Base-by-base conservation (phyloP, 306 rosid genomes). In the Ammopiptanthus mongolicus region DNA sequence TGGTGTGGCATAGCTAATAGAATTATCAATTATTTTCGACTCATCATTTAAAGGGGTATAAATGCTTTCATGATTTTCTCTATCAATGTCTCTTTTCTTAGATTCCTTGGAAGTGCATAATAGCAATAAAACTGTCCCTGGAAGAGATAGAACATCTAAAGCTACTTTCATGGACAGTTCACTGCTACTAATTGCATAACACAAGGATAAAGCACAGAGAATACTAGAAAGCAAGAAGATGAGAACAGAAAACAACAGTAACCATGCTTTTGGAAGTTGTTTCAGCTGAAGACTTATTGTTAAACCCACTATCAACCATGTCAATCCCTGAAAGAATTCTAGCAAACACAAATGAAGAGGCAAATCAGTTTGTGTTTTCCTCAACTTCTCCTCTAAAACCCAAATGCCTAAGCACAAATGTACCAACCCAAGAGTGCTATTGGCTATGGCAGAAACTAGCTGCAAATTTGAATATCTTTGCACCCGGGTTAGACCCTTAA, bases 361-460 rank as follows among this genome's bases (percentile, higher is more conserved):
- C 53, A 86, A 59, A 73, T 74, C 81, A 1, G 82, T 57, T 10
- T 76, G 51, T 8, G 28, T 42, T 78, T 9, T 69, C 82, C 78
- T 80, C 80, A 82, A 42, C 28, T 75, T 77, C 86, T 89, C 86
- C 75, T 79, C 95, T 42, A 89, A 52, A 60, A 31, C 19, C 85
- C 87, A 84, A 71, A 79, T 51, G 23, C 87, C 90, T 51, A 72
- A 65, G 71, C 80, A 69, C 80, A 84, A 55, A 80, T 82, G 81
- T 12, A 47, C 47, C 8, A 81, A 8, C 46, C 88, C 96, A 57
- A 88, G 71, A 75, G 78, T 76, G 23, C 84, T 82, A 80, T 90
- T 86, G 44, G 72, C 73, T 51, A 77, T 71, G 9, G 77, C 88
- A 39, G 93, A 84, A 13, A 72, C 42, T 18, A 84, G 58, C 57